Base-by-base conservation (phyloP, 140 eudicot species). In the Anethum foeniculum region DNA sequence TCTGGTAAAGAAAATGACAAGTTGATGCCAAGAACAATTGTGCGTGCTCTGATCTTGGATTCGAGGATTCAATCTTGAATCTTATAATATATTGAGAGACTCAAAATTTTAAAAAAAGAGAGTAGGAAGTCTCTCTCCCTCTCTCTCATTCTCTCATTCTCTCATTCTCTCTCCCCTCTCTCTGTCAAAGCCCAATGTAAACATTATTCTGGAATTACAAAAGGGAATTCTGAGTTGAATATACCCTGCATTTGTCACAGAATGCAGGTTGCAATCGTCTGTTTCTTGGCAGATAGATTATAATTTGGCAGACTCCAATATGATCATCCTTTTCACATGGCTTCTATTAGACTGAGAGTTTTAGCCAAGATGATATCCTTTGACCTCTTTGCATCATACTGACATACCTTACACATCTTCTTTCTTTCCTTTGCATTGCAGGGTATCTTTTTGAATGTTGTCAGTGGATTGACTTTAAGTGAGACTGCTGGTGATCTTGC, bases 401-500 rank as follows among this genome's bases (percentile, higher is more conserved):
- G 8, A 41, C 46, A 41, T 41, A 1, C 28, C 21, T 47, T 10
- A 75, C 0, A 75, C 27, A 69, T 39, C 16, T 82, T 1, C 7
- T 18, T 71, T 72, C 18, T 39, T 25, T 38, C 52, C 71, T 39
- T 18, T 84, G n/a, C 27, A 21, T 78, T 79, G 73, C 83, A 96
- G 99, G 91, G 89, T 14, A 82, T 96, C 73, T 93, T 86, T 67
- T 80, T 96, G 78, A 96, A 93, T 81, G 98, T 96, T 77, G 88
- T 93, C 44, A 85, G 93, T 80, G 99, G 98, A 77, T 81, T 85
- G 54, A 84, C 85, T 49, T 56, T 96, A 79, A 81, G 87, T 1
- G 99, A 93, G 83, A 93, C 96, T 62, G 92, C 97, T 81, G 99
- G 96, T 7, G 99, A 96, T 88, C 89, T 93, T 65, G 98, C 99